Evolutionary conservation across 2,329 filamentous ascomycete genomes (phyloP), one percentile per base, ranked within the genome.

Genomic region (Sarocladium strictum): DNA sequence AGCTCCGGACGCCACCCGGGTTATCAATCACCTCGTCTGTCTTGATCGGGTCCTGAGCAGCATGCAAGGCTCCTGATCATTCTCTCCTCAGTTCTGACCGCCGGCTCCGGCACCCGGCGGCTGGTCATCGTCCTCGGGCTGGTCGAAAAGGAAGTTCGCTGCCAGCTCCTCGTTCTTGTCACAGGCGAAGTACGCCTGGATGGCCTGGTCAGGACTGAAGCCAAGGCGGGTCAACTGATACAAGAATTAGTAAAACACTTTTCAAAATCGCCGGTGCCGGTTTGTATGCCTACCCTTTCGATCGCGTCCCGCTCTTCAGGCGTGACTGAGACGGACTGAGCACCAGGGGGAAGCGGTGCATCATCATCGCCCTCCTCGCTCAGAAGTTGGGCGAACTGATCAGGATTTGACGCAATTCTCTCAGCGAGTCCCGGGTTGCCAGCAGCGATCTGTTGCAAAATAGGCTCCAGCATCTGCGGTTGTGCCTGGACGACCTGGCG

Each of bases 121-220:
- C 29, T 76, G 73, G 56, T 87, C 85, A 33, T 89, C 86, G 49
- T 97, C 92, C 58, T 96, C 91, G 10, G 92, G 92, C 74, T 97
- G 91, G 64, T 99, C 94, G 67, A 99, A 99, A 57, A 99, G 79
- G 72, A 97, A 97, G 74, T 99, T 99, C 60, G 94, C 94, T 1
- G 94, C 94, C 53, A 99, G 80, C 73, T 99, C 94, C 74, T 99
- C 94, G 71, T 99, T 97, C 82, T 97, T 99, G 73, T 99, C 94
- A 72, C 94, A 99, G 32, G 94, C 94, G 69, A 99, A 99, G 75
- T 97, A 99, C 24, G 94, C 94, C 74, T 99, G 93, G 62, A 97
- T 96, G 53, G 94, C 94, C 63, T 91, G 84, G 63, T 97, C 91
- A 57, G 92, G 86, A 64, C 93, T 85, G 69, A 99, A 99, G 33